phyloP scores from a whole-genome alignment of 1,284 basidiomycete genomes.

The Peniophora sp. region DNA sequence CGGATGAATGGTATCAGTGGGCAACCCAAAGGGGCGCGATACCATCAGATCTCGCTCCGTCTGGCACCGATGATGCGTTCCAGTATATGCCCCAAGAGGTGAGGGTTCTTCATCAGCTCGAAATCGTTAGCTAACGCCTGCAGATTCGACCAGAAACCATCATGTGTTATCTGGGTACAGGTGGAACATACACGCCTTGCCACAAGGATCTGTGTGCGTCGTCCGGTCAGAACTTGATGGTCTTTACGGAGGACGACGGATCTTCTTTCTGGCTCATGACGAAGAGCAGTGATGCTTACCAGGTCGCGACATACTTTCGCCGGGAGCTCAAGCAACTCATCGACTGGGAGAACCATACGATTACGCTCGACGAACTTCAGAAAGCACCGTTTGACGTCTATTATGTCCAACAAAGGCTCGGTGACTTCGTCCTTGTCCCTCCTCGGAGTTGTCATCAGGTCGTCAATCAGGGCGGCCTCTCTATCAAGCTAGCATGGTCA shows the following conservation, averaged over 20 bases:
- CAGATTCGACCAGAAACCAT: conserved; percentile 60
- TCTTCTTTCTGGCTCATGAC: conserved; percentile 83
- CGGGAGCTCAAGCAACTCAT: conserved; percentile 56
- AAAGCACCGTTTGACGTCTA: conserved; percentile 60
- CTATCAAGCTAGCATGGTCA: conserved; percentile 75
- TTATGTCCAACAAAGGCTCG: conserved; percentile 58
- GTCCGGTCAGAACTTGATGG: conserved; percentile 77
- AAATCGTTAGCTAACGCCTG: background rate
- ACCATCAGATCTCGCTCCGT: conserved; percentile 40
- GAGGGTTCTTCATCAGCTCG: conserved; percentile 9
- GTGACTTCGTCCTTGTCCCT: conserved; percentile 73
- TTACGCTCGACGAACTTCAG: conserved; percentile 54
- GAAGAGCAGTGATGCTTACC: conserved; percentile 39
- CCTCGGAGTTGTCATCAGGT: conserved; percentile 71
- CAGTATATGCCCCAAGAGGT: conserved; percentile 41
- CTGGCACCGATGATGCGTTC: conserved; percentile 46
- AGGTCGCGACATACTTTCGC: conserved; percentile 48
- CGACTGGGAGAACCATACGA: conserved; percentile 45
- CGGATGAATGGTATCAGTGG: conserved; percentile 54
- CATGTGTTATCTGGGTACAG: conserved; percentile 73
- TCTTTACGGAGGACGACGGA: conserved; percentile 57
- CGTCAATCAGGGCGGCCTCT: conserved; percentile 66
- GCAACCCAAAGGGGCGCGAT: conserved; percentile 35
- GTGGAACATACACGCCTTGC: conserved; percentile 67
- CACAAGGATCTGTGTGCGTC: conserved; percentile 78